Evolutionary conservation across 2,329 filamentous ascomycete species (phyloP), one percentile per base, ranked within the genome.

Genomic region (Scedosporium minutisporum): DNA sequence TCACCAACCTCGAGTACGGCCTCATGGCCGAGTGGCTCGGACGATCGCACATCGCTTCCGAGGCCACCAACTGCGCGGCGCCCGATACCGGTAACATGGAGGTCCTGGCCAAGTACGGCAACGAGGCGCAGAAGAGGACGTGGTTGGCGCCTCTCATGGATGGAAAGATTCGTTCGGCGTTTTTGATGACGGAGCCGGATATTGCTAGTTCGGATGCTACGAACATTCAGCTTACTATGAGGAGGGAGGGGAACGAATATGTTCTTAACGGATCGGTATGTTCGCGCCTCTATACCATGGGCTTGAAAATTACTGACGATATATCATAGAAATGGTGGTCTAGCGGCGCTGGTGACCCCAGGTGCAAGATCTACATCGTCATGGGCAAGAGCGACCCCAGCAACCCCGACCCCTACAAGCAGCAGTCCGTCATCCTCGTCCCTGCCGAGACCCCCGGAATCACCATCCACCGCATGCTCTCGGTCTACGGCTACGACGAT

Each of bases 61-160:
- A 95, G 79, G 91, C 92, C 27, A 90, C 88, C 73, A 96, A 96
- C 77, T 96, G 92, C 76, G 83, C 92, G 42, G 92, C 92, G 3
- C 92, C 93, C 2, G 92, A 96, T 74, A 96, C 93, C 3, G 92
- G 92, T 59, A 96, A 96, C 76, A 96, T 96, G 91, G 92, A 96
- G 74, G 92, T 96, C 23, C 74, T 96, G 68, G 92, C 92, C 71
- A 95, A 93, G 78, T 96, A 96, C 73, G 92, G 91, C 67, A 93
- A 87, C 68, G 90, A 90, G 10, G 86, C 82, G 58, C 91, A 96
- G 78, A 96, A 96, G 83, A 82, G 84, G 68, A 74, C 88, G 73
- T 96, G 92, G 92, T 80, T 96, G 62, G 82, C 80, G 68, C 92
- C 91, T 4, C 78, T 96, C 69, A 82, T 96, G 75, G 85, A 91